Evolutionary conservation across 2,329 filamentous ascomycete species (phyloP).

Genomic region (Capronia coronata): DNA sequence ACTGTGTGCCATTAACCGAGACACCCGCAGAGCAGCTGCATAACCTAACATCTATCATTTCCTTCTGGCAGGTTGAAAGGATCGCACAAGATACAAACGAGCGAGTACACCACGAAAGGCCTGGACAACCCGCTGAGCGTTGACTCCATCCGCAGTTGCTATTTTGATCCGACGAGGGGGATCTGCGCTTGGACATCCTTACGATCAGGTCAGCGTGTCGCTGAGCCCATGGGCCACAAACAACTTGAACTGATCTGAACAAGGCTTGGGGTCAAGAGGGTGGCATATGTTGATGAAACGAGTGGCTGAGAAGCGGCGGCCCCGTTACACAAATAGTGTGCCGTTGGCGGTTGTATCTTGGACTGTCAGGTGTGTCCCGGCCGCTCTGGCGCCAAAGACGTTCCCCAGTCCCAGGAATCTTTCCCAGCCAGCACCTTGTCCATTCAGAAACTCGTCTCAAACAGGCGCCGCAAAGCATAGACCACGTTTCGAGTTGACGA

Average conservation of each 20-base stretch:
- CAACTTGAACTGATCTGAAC: conserved; percentile 1
- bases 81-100: neutral
- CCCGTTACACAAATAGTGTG: conserved; percentile 15
- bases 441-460: conserved; percentile 27
- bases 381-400: conserved; percentile 20
- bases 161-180: conserved; percentile 18
- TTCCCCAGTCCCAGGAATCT: neutral
- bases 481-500: conserved; percentile 7
- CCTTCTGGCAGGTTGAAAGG: conserved; percentile 4
- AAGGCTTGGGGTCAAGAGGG: conserved; percentile 7
- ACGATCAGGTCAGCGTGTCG: conserved; percentile 22
- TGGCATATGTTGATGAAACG: conserved; percentile 25
- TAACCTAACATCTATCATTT: conserved; percentile 1
- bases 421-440: conserved; percentile 7
- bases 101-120: neutral
- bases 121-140: neutral
- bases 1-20: conserved; percentile 9
- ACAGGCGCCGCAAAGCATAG: conserved; percentile 23
- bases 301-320: conserved; percentile 25
- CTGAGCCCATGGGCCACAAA: conserved; percentile 12
- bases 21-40: conserved; percentile 5
- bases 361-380: conserved; percentile 5
- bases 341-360: conserved; percentile 17
- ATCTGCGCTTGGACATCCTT: neutral
- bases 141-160: conserved; percentile 16